These are phyloP conservation scores for Blastobotrys terrestris DNA, from an alignment of 805 yeast genomes.

Conservation along the genomic window DNA sequence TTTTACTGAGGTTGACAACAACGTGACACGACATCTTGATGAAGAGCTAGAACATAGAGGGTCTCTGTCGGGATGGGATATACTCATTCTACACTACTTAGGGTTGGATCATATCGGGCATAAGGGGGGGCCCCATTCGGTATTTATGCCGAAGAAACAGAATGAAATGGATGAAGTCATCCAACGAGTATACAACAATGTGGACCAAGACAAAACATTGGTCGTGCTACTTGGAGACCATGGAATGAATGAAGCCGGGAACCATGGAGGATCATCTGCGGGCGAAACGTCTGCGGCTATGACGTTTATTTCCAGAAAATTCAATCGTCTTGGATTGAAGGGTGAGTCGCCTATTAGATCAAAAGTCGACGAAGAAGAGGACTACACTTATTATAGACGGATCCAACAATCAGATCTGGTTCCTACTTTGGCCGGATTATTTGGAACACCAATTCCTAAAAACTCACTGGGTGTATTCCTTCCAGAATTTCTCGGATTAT, in stretches of 20 bases:
- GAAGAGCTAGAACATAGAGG: slow-evolving; percentile 39
- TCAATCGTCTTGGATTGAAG: slow-evolving; percentile 27
- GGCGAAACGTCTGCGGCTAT: slow-evolving; percentile 92
- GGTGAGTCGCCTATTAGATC: slow-evolving; percentile 13
- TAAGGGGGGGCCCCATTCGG: slow-evolving; percentile 84
- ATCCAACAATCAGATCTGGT: slow-evolving; percentile 69
- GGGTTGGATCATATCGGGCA: slow-evolving; percentile 98
- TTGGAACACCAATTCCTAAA: slow-evolving; percentile 62
- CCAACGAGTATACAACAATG: slow-evolving; percentile 39
- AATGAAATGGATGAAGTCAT: slow-evolving; percentile 76
- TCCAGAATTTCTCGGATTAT: slow-evolving; percentile 46
- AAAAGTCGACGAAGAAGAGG: slow-evolving; percentile 20
- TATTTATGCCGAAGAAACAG: slow-evolving; percentile 77
- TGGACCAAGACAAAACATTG: slow-evolving; percentile 45
- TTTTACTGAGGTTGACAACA: slow-evolving; percentile 86
- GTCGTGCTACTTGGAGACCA: slow-evolving; percentile 85
- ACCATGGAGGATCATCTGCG: slow-evolving; percentile 91
- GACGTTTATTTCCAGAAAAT: slow-evolving; percentile 58
- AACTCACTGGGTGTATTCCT: slow-evolving; percentile 72
- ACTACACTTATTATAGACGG: slow-evolving; percentile 45
- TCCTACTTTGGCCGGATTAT: slow-evolving; percentile 56
- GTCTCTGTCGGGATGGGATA: slow-evolving; percentile 58
- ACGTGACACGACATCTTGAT: slow-evolving; percentile 83
- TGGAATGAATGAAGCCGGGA: slow-evolving; percentile 94
- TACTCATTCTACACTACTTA: slow-evolving; percentile 77